Base-by-base conservation (phyloP, 352 stramenopile genomes). In the Phytopythium aichiense region DNA sequence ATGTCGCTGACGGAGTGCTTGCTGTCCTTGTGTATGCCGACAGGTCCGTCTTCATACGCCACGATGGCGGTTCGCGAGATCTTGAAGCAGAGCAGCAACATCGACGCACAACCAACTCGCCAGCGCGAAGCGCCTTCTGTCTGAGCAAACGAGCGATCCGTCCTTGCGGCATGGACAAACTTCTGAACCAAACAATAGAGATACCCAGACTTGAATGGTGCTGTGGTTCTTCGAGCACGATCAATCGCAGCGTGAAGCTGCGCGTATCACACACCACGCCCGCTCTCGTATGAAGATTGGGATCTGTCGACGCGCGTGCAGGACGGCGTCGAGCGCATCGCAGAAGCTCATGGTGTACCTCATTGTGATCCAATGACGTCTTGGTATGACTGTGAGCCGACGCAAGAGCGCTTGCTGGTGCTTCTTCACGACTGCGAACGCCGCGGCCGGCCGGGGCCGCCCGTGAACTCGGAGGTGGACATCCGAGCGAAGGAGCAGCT, bases 61-160 rank as follows among this genome's bases (percentile, higher is more conserved):
- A 99, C 96, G 8, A 97, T 98, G 82, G 92, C 91, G 9, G 74
- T 99, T 50, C 84, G 97, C 58, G 97, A 99, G 69, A 71, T 99
- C 13, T 97, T 98, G 65, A 98, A 98, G 72, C 85, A 88, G 70
- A 96, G 71, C 69, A 98, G 68, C 71, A 97, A 83, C 61, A 67
- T 91, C 31, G 69, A 87, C 43, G 81, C 87, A 20, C 80, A 90
- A 63, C 68, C 88, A 45, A 69, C 79, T 22, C 30, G 13, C 18
- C 30, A 33, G n/a, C 45, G 51, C 43, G 46, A 28, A 28, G 25
- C 8, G 20, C 1, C 50, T 49, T 56, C 25, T 13, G 48, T 5
- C 15, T 54, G 25, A 54, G 12, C 25, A 16, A 54, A 2, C 25
- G 28, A 37, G 4, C 46, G 7, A 4, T 38, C 33, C 46, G 7